Evolutionary conservation across 371 early-diverging fungal genomes (phyloP).

Genomic region (Mortierella sp.): DNA sequence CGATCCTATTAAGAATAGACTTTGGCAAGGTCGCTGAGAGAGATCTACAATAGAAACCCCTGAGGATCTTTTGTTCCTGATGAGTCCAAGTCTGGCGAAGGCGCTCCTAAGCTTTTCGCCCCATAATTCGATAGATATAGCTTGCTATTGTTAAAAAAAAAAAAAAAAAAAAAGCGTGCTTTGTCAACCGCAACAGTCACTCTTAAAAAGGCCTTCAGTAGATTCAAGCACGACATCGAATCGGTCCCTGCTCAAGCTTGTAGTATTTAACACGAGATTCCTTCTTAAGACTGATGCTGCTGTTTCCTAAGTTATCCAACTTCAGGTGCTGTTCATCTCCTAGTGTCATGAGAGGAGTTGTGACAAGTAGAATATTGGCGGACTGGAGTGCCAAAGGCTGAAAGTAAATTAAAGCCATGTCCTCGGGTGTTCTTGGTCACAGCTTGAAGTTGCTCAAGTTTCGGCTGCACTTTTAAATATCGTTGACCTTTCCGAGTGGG

Average conservation of each 20-base stretch:
- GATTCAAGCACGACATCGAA: slow-evolving; percentile 3
- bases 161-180: no score
- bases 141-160: background rate
- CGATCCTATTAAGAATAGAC: background rate
- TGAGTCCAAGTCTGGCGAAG: slow-evolving; percentile 12
- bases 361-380: background rate
- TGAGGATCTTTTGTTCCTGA: background rate
- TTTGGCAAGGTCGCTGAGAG: slow-evolving; percentile 13
- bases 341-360: slow-evolving; percentile 6
- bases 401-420: background rate
- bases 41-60: slow-evolving; percentile 2
- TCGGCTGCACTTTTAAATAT: slow-evolving; percentile 5
- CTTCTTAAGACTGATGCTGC: slow-evolving; percentile 5
- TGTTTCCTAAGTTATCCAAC: background rate
- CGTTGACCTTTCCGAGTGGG: no score
- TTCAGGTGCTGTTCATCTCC: slow-evolving; percentile 5
- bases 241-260: background rate
- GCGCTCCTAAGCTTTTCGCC: slow-evolving; percentile 5
- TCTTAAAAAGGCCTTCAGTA: background rate
- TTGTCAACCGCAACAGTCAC: background rate
- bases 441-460: slow-evolving; percentile 3
- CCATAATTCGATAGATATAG: slow-evolving; percentile 7
- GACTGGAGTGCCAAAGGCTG: slow-evolving; percentile 5
- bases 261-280: background rate
- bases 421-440: slow-evolving; percentile 1